phyloP scores from a whole-genome alignment of 2,329 filamentous ascomycete species.

The Arthrocladium fulminans region DNA sequence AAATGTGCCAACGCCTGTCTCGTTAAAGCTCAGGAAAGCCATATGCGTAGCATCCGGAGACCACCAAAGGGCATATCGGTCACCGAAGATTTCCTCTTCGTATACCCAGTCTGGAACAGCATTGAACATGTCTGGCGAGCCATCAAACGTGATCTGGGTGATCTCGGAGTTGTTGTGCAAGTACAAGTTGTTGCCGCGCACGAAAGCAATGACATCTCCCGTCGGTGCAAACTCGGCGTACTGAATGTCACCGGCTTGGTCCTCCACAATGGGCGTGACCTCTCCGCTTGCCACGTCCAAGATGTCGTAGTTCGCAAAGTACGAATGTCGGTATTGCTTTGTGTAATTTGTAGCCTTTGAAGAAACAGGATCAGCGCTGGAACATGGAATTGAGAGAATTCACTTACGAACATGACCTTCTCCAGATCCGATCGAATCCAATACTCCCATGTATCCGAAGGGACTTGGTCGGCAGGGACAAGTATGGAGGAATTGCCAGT shows the following conservation, averaged over 20 bases:
- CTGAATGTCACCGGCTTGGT: constrained; percentile 57
- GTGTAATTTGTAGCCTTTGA: constrained; percentile 57
- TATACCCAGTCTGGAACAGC: constrained; percentile 98
- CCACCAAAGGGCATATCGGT: constrained; percentile 87
- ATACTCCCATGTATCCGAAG: constrained; percentile 47
- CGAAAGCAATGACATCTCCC: constrained; percentile 55
- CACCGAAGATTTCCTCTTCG: constrained; percentile 71
- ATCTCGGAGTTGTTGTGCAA: constrained; percentile 48
- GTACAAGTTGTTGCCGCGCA: constrained; percentile 58
- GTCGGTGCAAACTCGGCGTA: constrained; percentile 54
- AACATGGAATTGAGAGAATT: too few relatives aligned
- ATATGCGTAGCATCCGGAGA: constrained; percentile 78
- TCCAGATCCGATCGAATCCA: constrained; percentile 53
- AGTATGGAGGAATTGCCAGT: constrained; percentile 50
- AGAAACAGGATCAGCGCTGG: too few relatives aligned
- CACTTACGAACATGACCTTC: constrained; percentile 44
- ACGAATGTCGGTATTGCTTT: constrained; percentile 60
- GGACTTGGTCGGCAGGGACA: constrained; percentile 50
- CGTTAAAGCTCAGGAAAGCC: constrained; percentile 82
- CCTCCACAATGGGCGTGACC: constrained; percentile 47
- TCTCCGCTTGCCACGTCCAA: constrained; percentile 52
- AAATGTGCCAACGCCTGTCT: constrained; percentile 60
- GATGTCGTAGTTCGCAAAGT: constrained; percentile 58
- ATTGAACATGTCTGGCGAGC: constrained; percentile 80
- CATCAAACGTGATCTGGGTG: constrained; percentile 69